Base-by-base conservation (phyloP, 331 rosid species). In the Acacia concinna region DNA sequence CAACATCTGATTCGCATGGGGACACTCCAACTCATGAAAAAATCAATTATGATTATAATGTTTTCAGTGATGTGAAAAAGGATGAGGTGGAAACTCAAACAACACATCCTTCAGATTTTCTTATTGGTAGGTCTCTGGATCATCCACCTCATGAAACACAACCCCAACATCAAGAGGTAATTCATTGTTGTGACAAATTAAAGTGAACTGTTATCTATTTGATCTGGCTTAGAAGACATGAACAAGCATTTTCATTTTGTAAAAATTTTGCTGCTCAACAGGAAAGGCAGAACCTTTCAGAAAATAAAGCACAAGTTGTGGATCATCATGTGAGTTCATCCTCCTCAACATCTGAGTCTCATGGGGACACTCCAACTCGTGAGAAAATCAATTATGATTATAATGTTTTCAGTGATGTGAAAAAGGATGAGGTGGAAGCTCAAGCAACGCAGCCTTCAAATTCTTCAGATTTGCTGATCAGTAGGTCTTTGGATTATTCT, bases 81-180 rank as follows among this genome's bases (percentile, higher is more conserved):
- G 75, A 20, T 41, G 13, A 27, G 7, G 86, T 56, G 60, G 86
- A 85, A 73, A 78, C n/a, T 69, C 85, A 77, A 44, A 70, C 62
- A 23, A 72, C 81, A 0, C 83, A 38, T 59, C 75, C 82, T 84
- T 84, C 81, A 62, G 64, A 68, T 82, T 68, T 28, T 60, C 67
- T 38, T 47, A 41, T 63, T 8, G 80, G 28, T 63, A 74, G 79
- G 70, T 69, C 73, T 64, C 72, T 72, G 74, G 79, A 85, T 54
- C 84, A 59, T 51, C 66, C 75, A 4, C 66, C 83, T 27, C n/a
- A 74, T 75, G 83, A 84, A 60, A 64, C 52, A 71, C 52, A 56
- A 27, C 54, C 76, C 32, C 71, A 68, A 78, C 71, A 44, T n/a
- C 51, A 49, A 25, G 52, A 84, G 92, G 97, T 91, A 28, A 74